Base-by-base conservation (phyloP, 1,139 yeast species). In the Kurtzmaniella quercitrusa region DNA sequence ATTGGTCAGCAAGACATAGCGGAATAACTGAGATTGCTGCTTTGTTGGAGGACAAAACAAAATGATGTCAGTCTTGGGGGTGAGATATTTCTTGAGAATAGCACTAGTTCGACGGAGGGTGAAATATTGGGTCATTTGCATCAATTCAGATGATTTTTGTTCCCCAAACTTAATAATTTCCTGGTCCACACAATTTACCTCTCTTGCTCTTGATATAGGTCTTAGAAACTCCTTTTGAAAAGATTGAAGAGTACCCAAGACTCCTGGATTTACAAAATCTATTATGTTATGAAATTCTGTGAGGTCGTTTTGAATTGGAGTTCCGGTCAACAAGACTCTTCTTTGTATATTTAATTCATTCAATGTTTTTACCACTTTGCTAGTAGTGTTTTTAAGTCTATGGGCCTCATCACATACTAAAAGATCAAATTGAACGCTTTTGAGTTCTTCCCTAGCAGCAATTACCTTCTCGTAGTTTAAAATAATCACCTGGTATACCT, bases 351-450 rank as follows among this genome's bases (percentile, higher is more conserved):
- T 70, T 21, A 91, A 63, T 1, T 70, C 63, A 38, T 76, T 76
- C 42, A 91, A 68, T 0, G 81, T 78, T 48, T 79, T 81, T 43
- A 89, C 69, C 0, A 86, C 81, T 59, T 89, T 89, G 48, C 86
- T 88, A 12, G 79, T 62, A 23, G 76, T 72, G 52, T 77, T 85
- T 55, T 91, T 91, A 50, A 91, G 69, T 42, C 95, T 71, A 59
- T 91, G 98, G 2, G 97, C 98, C 59, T 94, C 99, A 60, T 94
- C 99, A 61, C 98, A 93, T 0, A 94, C 78, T 34, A 94, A 65
- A 18, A 93, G 55, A 57, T 90, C 98, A 52, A 88, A 78, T 2
- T 68, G 62, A 1, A 75, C 70, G 1, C 68, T 60, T 1, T 65
- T 53, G 21, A 91, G 56, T 45, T 81, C 87, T 5, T 74, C 73